Conservation (phyloP, 202 grass and related monocot genomes). For the Schoenoplectus triqueter region DNA sequence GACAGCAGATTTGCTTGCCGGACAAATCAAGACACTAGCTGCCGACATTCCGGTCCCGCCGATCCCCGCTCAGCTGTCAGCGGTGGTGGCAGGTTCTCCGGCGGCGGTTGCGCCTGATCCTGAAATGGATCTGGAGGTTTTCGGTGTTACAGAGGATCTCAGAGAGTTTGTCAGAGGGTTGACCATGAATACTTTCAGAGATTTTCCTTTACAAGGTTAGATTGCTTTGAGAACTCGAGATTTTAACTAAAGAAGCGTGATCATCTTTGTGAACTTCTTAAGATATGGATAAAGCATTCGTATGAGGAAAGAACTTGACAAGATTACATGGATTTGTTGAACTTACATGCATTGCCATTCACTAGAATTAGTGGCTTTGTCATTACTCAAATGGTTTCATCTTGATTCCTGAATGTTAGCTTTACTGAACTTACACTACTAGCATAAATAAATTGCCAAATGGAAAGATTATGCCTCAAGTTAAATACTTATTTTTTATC, state of each 20-base stretch:
- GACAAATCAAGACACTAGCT: slow-evolving; percentile 86
- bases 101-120: slow-evolving; percentile 43
- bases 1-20: slow-evolving; percentile 85
- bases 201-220: slow-evolving; percentile 93
- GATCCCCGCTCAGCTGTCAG: slow-evolving; percentile 39
- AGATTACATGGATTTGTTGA: background rate
- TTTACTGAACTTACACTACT: background rate
- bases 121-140: slow-evolving; percentile 62
- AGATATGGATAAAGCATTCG: background rate
- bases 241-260: too few species aligned
- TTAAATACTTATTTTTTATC: too few species aligned
- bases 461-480: too few species aligned
- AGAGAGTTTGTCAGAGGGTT: slow-evolving; percentile 91
- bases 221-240: background rate
- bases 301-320: background rate
- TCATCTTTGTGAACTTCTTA: background rate
- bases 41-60: slow-evolving; percentile 65
- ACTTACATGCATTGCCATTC: background rate
- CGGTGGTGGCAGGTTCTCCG: slow-evolving; percentile 33
- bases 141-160: slow-evolving; percentile 85
- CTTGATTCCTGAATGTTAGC: background rate
- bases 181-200: slow-evolving; percentile 82
- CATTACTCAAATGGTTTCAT: background rate
- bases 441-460: too few species aligned
- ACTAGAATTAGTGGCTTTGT: background rate